phyloP scores from a whole-genome alignment of 441 rosid species.

The Adansonia rubrostipa region DNA sequence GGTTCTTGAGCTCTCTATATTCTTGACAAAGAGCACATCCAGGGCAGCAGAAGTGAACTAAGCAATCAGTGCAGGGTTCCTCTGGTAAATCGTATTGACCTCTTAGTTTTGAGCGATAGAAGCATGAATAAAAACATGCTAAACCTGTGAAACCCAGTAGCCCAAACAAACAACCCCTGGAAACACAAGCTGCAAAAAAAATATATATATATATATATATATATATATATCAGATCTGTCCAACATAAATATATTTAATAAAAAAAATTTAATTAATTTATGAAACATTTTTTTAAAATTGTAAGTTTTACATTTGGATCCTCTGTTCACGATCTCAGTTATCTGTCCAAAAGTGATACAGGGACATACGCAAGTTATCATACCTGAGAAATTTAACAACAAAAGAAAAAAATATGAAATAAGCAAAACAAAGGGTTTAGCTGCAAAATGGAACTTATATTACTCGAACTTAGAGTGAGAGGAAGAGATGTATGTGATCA shows the following conservation, averaged over 20 bases:
- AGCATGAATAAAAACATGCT: conserved; percentile 50
- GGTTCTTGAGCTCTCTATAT: conserved; percentile 56
- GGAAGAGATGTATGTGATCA: too few species aligned
- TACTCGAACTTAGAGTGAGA: too few species aligned
- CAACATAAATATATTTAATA: too few species aligned
- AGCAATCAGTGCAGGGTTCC: conserved; percentile 56
- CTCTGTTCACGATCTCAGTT: conserved; percentile 44
- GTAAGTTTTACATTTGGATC: conserved; percentile 28
- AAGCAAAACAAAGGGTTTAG: background rate
- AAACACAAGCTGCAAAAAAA: conserved; percentile 40
- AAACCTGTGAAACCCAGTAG: conserved; percentile 29
- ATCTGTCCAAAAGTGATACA: conserved; percentile 56
- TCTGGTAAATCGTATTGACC: conserved; percentile 53
- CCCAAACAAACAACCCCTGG: conserved; percentile 38
- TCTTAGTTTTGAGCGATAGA: conserved; percentile 51
- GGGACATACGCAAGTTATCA: conserved; percentile 48
- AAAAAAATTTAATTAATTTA: too few species aligned
- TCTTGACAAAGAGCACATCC: conserved; percentile 65
- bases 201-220: too few species aligned
- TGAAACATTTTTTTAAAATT: background rate
- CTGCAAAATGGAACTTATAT: too few species aligned
- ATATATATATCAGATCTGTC: too few species aligned
- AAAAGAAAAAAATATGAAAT: background rate
- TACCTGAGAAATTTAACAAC: conserved; percentile 31
- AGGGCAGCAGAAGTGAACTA: conserved; percentile 54